Percentiles rank a stretch among this genome's conserved stretches.
Conservation (phyloP, 2,329 filamentous ascomycete genomes). For the Colletotrichum sp. region DNA sequence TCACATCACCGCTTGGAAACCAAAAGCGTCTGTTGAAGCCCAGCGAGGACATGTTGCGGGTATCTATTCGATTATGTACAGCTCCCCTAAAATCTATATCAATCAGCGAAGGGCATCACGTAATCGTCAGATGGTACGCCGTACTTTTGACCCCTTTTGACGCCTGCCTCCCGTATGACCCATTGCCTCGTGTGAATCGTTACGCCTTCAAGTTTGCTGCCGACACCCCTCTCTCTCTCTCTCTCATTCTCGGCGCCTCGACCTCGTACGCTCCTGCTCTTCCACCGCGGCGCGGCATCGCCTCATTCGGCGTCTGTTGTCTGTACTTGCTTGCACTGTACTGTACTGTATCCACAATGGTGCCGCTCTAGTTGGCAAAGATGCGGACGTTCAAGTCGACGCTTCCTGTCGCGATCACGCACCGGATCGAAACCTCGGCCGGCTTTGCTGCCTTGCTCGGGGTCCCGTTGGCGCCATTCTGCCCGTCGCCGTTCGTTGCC, state of each 20-base stretch:
- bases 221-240: neutral
- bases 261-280: neutral
- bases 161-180: conserved; percentile 17
- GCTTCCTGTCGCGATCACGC: conserved; percentile 86
- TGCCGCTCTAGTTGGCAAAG: conserved; percentile 64
- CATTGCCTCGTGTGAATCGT: conserved; percentile 19
- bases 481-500: conserved; percentile 35
- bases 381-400: conserved; percentile 82
- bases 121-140: conserved; percentile 14
- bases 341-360: neutral
- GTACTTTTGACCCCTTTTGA: conserved; percentile 13
- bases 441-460: conserved; percentile 53
- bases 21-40: neutral
- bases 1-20: neutral
- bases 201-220: conserved; percentile 11
- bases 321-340: neutral
- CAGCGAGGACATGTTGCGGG: conserved; percentile 15
- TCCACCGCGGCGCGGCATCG: neutral
- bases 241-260: neutral
- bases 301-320: neutral
- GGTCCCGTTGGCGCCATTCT: conserved; percentile 48
- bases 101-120: conserved; percentile 15
- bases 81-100: conserved; percentile 20
- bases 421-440: conserved; percentile 71
- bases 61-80: conserved; percentile 24